phyloP scores from a whole-genome alignment of 768 basidiomycete genomes.

The Suillus luteus region DNA sequence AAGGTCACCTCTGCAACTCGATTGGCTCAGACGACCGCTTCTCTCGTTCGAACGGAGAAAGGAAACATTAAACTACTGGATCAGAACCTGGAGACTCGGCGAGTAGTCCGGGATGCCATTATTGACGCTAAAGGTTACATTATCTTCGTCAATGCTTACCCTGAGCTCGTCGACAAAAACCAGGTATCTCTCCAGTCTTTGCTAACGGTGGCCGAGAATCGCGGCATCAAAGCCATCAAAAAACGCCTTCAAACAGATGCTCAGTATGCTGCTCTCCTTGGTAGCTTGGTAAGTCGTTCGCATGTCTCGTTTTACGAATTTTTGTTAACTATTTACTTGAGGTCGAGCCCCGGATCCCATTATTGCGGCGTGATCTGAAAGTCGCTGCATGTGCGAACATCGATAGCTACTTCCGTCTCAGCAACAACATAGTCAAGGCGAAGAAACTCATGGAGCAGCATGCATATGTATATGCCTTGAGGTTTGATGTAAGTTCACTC shows the following conservation, averaged over 20 bases:
- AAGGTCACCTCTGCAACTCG: background rate
- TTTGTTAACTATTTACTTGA: background rate
- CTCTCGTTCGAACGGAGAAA: background rate
- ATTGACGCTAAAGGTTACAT: background rate
- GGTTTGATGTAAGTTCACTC: background rate
- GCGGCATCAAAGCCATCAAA: background rate
- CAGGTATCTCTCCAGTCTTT: background rate
- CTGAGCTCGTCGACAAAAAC: background rate
- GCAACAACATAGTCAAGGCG: background rate
- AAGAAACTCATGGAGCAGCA: conserved; percentile 2
- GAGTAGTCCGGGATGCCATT: background rate
- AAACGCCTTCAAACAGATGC: background rate
- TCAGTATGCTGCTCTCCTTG: background rate
- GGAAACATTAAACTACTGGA: background rate
- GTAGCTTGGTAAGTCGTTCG: background rate
- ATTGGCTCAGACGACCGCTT: background rate
- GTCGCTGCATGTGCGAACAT: background rate
- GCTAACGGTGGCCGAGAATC: background rate
- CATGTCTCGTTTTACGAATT: background rate
- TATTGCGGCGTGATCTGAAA: background rate
- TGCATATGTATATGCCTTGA: background rate
- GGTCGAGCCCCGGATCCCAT: background rate
- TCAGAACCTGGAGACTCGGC: background rate
- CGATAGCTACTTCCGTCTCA: background rate
- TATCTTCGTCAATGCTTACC: background rate